Base-by-base conservation (phyloP, 2,329 filamentous ascomycete genomes). In the Arthroderma sp. region DNA sequence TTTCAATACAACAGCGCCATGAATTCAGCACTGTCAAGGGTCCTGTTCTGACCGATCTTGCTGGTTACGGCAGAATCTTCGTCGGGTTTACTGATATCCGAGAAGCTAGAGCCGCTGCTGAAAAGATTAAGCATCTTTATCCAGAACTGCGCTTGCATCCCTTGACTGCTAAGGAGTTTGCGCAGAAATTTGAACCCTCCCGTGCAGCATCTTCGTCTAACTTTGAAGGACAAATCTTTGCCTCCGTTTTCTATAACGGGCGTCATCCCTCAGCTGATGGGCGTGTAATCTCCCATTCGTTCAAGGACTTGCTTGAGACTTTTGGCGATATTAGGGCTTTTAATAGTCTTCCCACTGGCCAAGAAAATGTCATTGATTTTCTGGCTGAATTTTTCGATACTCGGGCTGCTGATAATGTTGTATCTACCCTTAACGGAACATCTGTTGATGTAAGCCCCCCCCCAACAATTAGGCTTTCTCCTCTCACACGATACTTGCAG, bases 31-130 rank as follows among this genome's bases (percentile, higher is more conserved):
- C 63, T n/a, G 52, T 67, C 39, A 61, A 60, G 47, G 57, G 60
- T 10, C 60, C 66, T 45, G 57, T 64, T 39, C 55, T 65, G 33
- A 56, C 54, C 28, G 58, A 63, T 30, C 50, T 68, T 28, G 52
- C 50, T 40, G 53, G 57, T 38, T 54, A 54, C 38, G 66, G 68
- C 3, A 69, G 64, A 40, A 66, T 77, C 29, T 74, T 71, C 46
- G 61, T 79, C 27, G 71, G 69, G 4, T 80, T 82, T 52, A 62
- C 68, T 5, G 78, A 83, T 52, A 72, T 80, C 41, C 70, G 75
- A 41, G 77, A 81, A 57, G 70, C 78, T 5, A 71, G 67, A 43
- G 65, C 67, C 30, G 68, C 73, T 5, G 64, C 70, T 45, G 62
- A 69, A 8, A 71, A 70, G 42, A 57, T 74, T 29, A 61, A 65